A percentile compares a stretch with the other conserved stretches of the same genome.
These are phyloP conservation scores for Epichloe sylvatica DNA, from an alignment of 2,329 filamentous ascomycete genomes.

Conservation along the genomic window DNA sequence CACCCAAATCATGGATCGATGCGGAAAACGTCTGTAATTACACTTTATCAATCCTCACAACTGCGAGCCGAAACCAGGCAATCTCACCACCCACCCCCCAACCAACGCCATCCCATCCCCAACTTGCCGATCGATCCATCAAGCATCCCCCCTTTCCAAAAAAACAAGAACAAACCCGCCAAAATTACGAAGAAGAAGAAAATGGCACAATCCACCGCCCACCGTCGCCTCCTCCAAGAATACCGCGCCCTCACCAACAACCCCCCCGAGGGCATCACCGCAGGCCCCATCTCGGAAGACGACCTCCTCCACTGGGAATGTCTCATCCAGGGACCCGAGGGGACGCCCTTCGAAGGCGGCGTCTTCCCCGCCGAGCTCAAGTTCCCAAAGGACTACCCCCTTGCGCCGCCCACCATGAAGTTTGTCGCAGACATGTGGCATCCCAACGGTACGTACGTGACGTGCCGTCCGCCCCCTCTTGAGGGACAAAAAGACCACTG, in stretches of 20 bases:
- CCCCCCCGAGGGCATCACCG: conserved; percentile 97
- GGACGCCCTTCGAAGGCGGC: conserved; percentile 89
- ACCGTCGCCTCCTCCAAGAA: conserved; percentile 82
- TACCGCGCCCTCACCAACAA: conserved; percentile 89
- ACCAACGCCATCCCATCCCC: no score
- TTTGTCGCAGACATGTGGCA: conserved; percentile 93
- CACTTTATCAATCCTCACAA: accelerated
- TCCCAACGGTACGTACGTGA: conserved; percentile 58
- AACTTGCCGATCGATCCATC: no score
- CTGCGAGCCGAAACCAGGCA: no score
- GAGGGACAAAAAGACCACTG: neutral
- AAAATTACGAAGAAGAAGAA: neutral
- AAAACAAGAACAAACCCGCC: neutral
- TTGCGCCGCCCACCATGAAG: conserved; percentile 89
- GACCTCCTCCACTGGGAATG: conserved; percentile 96
- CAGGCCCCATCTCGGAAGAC: conserved; percentile 84
- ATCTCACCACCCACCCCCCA: no score
- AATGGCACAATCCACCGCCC: conserved; percentile 49
- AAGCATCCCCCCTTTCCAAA: no score
- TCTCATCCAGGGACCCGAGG: conserved; percentile 86
- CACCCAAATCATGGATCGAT: no score
- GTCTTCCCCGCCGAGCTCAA: conserved; percentile 90
- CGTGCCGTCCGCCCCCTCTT: neutral
- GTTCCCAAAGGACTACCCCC: conserved; percentile 95
- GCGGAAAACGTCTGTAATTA: accelerated